Percentiles rank a stretch among this genome's conserved stretches.
phyloP scores from a whole-genome alignment of 108 stramenopile species.

The Nannochloropsis salina region DNA sequence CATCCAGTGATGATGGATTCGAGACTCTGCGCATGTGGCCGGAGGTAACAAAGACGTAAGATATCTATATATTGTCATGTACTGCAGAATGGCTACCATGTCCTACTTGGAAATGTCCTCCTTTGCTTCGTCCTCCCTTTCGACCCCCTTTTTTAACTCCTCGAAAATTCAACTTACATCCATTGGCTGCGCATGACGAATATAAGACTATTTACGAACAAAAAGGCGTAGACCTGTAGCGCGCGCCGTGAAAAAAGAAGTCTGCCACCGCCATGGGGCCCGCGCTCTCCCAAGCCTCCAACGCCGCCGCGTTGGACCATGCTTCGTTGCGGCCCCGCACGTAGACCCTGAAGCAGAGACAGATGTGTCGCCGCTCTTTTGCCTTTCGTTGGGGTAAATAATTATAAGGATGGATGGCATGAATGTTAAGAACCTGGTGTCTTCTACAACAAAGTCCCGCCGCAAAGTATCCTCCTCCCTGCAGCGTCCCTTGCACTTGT shows the following conservation, averaged over 20 bases:
- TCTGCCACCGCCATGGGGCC: background rate
- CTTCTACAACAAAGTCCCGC: too few species aligned
- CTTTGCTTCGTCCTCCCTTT: background rate
- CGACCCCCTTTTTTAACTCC: background rate
- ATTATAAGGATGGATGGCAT: too few species aligned
- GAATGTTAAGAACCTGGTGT: too few species aligned
- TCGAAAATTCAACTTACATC: background rate
- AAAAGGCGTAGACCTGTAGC: background rate
- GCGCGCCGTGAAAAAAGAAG: background rate
- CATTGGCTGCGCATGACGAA: conserved; percentile 18
- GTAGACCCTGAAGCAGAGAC: too few species aligned
- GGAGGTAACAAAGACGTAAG: background rate
- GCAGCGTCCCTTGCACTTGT: too few species aligned
- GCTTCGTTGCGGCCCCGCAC: too few species aligned
- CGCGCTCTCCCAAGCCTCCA: background rate
- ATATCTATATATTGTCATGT: background rate
- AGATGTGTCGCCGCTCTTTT: too few species aligned
- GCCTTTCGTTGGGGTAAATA: too few species aligned
- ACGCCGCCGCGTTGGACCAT: background rate
- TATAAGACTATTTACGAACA: background rate
- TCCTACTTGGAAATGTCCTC: background rate
- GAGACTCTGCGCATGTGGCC: background rate
- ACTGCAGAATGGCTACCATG: background rate
- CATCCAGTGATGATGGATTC: background rate
- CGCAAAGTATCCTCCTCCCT: too few species aligned